These are phyloP conservation scores for Theobroma grandiflorum DNA, from an alignment of 441 rosid species.

Conservation along the genomic window DNA sequence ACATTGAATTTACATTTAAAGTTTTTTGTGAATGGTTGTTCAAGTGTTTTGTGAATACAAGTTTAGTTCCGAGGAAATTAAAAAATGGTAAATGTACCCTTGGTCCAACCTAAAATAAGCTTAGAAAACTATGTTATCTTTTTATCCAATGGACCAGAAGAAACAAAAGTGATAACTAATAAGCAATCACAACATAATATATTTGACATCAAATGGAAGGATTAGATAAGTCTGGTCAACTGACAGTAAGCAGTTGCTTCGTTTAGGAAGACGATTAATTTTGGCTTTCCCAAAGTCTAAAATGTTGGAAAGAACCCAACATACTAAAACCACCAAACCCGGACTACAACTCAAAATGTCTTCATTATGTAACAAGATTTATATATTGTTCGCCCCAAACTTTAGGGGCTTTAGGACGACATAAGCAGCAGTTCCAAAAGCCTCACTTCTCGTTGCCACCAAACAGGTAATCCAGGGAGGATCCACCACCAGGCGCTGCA, in stretches of 20 bases:
- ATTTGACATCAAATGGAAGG: background rate
- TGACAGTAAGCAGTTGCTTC: slow-evolving; percentile 14
- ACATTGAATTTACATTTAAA: no score
- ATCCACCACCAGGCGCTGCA: slow-evolving; percentile 67
- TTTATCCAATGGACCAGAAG: no score
- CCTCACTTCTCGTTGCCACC: slow-evolving; percentile 46
- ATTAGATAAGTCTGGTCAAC: slow-evolving; percentile 12
- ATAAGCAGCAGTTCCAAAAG: slow-evolving; percentile 1
- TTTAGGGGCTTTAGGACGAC: background rate
- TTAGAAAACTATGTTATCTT: no score
- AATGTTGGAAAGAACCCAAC: slow-evolving; percentile 12
- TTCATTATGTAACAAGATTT: slow-evolving; percentile 15
- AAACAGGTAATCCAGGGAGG: slow-evolving; percentile 66
- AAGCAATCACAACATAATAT: background rate
- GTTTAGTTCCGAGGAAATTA: no score
- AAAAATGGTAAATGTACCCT: no score
- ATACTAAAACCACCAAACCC: background rate
- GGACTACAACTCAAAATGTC: background rate
- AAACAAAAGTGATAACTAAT: no score
- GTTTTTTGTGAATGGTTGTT: no score
- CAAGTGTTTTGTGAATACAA: no score
- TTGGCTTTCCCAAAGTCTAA: background rate
- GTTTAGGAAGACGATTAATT: background rate
- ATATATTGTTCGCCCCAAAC: slow-evolving; percentile 1
- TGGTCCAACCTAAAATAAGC: no score